Percentiles rank a stretch among this genome's conserved stretches.
These are phyloP conservation scores for Leccinum boreale DNA, from an alignment of 768 basidiomycete genomes.

Conservation along the genomic window DNA sequence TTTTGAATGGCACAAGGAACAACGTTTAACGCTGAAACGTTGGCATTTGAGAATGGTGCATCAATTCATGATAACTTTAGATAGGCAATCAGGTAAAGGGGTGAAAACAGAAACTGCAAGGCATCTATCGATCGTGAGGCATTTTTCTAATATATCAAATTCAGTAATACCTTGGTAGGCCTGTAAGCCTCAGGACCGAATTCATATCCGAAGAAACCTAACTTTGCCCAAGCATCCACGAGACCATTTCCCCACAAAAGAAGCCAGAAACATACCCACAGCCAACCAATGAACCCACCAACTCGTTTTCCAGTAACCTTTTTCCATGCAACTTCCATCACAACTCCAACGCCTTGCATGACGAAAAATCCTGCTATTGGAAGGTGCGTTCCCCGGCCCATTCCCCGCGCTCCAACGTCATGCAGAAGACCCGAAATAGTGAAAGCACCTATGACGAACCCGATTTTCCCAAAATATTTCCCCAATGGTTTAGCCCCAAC, in stretches of 20 bases:
- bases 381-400: constrained; percentile 43
- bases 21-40: no score
- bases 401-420: constrained; percentile 53
- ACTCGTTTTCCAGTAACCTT: constrained; percentile 42
- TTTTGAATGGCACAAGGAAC: no score
- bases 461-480: constrained; percentile 45
- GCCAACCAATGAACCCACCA: constrained; percentile 44
- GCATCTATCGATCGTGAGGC: background rate
- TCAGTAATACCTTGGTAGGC: constrained; percentile 12
- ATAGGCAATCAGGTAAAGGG: no score
- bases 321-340: constrained; percentile 49
- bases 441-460: constrained; percentile 57
- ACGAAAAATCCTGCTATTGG: constrained; percentile 52
- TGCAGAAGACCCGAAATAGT: constrained; percentile 59
- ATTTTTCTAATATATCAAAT: constrained; percentile 1
- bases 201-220: constrained; percentile 17
- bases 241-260: constrained; percentile 46
- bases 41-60: no score
- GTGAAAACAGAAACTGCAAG: background rate
- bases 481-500: constrained; percentile 47
- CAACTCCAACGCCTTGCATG: constrained; percentile 50
- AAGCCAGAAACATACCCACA: constrained; percentile 52
- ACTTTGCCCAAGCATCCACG: constrained; percentile 41
- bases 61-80: no score
- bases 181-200: constrained; percentile 15